phyloP scores from a whole-genome alignment of 441 rosid species.

The Biscutella laevigata region DNA sequence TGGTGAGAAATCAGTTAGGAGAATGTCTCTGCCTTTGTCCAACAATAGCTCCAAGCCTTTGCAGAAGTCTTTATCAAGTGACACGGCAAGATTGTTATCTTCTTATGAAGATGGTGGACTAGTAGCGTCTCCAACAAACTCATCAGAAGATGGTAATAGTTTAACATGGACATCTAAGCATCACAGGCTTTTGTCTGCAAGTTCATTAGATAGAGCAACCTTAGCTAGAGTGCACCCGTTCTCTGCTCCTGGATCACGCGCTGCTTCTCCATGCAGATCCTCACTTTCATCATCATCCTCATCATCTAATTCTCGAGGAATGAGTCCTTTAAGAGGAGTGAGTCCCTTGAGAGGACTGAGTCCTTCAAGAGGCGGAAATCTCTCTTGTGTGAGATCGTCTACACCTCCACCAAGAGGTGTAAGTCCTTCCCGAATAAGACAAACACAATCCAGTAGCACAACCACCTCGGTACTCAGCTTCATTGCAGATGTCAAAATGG shows the following conservation, averaged over 20 bases:
- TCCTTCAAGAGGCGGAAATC: no score
- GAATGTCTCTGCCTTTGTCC: slow-evolving; percentile 37
- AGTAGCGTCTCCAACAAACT: slow-evolving; percentile 37
- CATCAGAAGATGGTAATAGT: slow-evolving; percentile 42
- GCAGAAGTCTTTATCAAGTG: slow-evolving; percentile 53
- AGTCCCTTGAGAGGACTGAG: slow-evolving; percentile 43
- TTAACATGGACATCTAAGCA: slow-evolving; percentile 29
- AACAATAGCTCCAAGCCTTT: slow-evolving; percentile 39
- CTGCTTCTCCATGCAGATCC: slow-evolving; percentile 60
- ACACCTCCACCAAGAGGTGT: no score
- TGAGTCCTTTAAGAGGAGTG: slow-evolving; percentile 26
- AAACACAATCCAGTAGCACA: slow-evolving; percentile 49
- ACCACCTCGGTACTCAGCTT: slow-evolving; percentile 86
- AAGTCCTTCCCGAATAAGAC: slow-evolving; percentile 54
- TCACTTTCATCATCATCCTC: slow-evolving; percentile 31
- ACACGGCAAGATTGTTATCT: slow-evolving; percentile 40
- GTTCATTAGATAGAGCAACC: slow-evolving; percentile 46
- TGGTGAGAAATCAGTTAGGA: slow-evolving; percentile 51
- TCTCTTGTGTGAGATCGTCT: no score
- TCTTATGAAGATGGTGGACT: slow-evolving; percentile 32
- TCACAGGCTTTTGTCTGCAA: slow-evolving; percentile 38
- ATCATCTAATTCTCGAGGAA: slow-evolving; percentile 26
- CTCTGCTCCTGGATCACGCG: slow-evolving; percentile 28
- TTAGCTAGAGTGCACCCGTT: slow-evolving; percentile 43
- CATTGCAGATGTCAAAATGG: slow-evolving; percentile 70